Percentiles rank a stretch among this genome's conserved stretches.
Evolutionary conservation across 352 stramenopile genomes (phyloP).

Genomic region (Globisporangium polare): DNA sequence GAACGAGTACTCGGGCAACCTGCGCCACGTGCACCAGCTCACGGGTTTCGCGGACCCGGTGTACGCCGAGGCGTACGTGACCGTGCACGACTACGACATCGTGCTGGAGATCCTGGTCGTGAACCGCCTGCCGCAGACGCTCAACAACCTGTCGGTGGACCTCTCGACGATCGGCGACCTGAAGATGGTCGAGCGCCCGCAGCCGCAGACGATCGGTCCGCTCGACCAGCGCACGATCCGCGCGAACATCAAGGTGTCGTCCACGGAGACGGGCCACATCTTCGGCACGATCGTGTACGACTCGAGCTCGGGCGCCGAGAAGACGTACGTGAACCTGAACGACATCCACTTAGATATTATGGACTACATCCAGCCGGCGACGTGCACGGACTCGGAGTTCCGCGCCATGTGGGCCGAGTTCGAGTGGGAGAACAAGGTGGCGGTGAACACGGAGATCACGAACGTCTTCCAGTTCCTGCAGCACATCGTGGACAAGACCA

Average conservation of each 20-base stretch:
- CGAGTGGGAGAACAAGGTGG: constrained; percentile 99
- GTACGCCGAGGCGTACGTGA: constrained; percentile 99
- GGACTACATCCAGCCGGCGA: constrained; percentile 99
- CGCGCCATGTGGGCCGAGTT: constrained; percentile 99
- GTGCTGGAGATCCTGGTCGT: constrained; percentile 99
- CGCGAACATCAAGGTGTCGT: constrained; percentile 99
- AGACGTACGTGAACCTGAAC: constrained; percentile 99
- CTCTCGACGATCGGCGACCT: constrained; percentile 99
- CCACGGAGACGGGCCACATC: constrained; percentile 99
- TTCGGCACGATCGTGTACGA: constrained; percentile 99
- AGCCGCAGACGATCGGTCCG: constrained; percentile 96
- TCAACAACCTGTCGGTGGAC: constrained; percentile 99
- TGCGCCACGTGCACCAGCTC: constrained; percentile 98
- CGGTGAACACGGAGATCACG: constrained; percentile 96
- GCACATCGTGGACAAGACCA: constrained; percentile 98
- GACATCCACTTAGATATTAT: constrained; percentile 99
- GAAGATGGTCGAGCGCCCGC: constrained; percentile 98
- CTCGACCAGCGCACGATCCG: constrained; percentile 96
- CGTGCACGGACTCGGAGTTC: constrained; percentile 96
- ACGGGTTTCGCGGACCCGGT: constrained; percentile 99
- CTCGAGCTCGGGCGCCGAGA: constrained; percentile 93
- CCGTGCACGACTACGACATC: constrained; percentile 99
- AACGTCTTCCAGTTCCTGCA: constrained; percentile 97
- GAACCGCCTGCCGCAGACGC: constrained; percentile 97
- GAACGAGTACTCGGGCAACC: constrained; percentile 88